Percentiles rank a stretch among this genome's conserved stretches.
phyloP scores from a whole-genome alignment of 2,329 filamentous ascomycete genomes.

The Paraconiothyrium sp. region DNA sequence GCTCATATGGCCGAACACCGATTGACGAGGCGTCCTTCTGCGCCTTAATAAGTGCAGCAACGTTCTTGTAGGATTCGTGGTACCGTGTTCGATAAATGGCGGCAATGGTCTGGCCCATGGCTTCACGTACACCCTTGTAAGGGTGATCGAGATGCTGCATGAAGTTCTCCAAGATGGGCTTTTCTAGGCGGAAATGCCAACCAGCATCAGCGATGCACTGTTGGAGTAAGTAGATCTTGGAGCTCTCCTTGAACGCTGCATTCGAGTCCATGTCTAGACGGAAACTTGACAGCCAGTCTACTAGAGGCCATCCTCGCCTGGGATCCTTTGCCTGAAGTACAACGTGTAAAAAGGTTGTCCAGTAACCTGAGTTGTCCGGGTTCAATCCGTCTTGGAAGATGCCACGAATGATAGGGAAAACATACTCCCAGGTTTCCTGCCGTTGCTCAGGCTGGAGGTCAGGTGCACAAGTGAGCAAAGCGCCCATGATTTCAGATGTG shows the following conservation, averaged over 20 bases:
- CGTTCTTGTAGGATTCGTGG: slow-evolving; percentile 89
- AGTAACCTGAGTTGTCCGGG: slow-evolving; percentile 93
- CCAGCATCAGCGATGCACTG: slow-evolving; percentile 87
- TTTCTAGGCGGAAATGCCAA: slow-evolving; percentile 94
- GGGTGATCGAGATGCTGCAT: slow-evolving; percentile 92
- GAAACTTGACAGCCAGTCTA: slow-evolving; percentile 84
- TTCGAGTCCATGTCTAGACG: slow-evolving; percentile 93
- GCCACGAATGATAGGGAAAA: slow-evolving; percentile 84
- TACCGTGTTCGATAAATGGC: slow-evolving; percentile 91
- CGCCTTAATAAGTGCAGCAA: slow-evolving; percentile 75
- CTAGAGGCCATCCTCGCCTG: slow-evolving; percentile 83
- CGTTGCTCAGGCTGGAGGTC: slow-evolving; percentile 80
- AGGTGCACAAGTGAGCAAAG: slow-evolving; percentile 80
- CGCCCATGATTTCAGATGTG: slow-evolving; percentile 91
- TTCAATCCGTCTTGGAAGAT: slow-evolving; percentile 93
- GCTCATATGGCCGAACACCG: slow-evolving; percentile 83
- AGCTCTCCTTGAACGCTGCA: slow-evolving; percentile 98
- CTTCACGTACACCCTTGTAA: slow-evolving; percentile 95
- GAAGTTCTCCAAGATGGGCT: slow-evolving; percentile 89
- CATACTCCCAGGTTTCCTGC: slow-evolving; percentile 84
- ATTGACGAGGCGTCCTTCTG: slow-evolving; percentile 85
- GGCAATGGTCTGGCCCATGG: slow-evolving; percentile 88
- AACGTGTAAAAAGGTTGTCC: slow-evolving; percentile 92
- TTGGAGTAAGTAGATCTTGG: slow-evolving; percentile 90
- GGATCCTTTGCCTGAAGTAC: slow-evolving; percentile 90